These are phyloP conservation scores for Rhodotorula sp. DNA, from an alignment of 1,284 basidiomycete genomes.

Conservation along the genomic window DNA sequence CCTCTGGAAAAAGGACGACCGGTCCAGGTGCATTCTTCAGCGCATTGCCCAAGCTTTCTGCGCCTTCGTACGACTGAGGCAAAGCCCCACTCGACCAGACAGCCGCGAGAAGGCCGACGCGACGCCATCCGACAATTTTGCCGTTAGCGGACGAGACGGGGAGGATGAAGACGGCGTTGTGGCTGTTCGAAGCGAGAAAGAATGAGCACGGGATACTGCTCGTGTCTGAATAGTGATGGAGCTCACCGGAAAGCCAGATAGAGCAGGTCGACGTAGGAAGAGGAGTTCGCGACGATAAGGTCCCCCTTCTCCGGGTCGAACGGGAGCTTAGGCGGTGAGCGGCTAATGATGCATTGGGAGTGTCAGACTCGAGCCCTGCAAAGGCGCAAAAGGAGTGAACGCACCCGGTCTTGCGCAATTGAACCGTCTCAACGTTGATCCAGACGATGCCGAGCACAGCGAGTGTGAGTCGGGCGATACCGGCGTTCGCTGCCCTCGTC, in stretches of 20 bases:
- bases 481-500: constrained; percentile 9
- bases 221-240: not conserved
- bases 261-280: constrained; percentile 45
- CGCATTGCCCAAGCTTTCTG: constrained; percentile 31
- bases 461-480: constrained; percentile 22
- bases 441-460: constrained; percentile 29
- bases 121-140: constrained; percentile 16
- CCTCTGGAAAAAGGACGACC: constrained; percentile 44
- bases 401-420: constrained; percentile 26
- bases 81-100: not conserved
- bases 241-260: constrained; percentile 42
- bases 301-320: constrained; percentile 39
- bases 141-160: constrained; percentile 33
- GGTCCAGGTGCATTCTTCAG: constrained; percentile 16
- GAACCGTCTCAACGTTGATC: constrained; percentile 31
- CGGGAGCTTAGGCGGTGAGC: constrained; percentile 18
- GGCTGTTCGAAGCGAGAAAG: not conserved
- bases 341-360: not conserved
- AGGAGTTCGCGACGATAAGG: constrained; percentile 46
- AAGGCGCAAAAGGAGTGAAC: not conserved
- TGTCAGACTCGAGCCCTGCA: not conserved
- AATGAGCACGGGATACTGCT: no score
- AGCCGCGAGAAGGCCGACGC: constrained; percentile 8
- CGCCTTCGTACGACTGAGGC: not conserved
- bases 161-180: constrained; percentile 40